A percentile compares a stretch with the other conserved stretches of the same genome.
Evolutionary conservation across 1,284 basidiomycete genomes (phyloP).

Genomic region (Dichomitus squalens): DNA sequence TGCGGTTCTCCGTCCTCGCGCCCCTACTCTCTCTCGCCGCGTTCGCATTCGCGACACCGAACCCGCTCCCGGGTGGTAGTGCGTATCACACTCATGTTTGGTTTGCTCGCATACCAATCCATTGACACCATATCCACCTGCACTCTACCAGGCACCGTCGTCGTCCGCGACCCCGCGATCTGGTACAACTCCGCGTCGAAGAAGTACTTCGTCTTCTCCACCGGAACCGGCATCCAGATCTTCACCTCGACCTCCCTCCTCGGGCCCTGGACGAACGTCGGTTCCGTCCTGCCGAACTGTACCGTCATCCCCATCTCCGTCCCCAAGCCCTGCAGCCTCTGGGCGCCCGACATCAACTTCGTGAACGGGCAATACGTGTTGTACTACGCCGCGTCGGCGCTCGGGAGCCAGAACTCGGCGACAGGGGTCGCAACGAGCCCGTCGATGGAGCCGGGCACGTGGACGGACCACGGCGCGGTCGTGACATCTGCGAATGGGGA

Average conservation of each 20-base stretch:
- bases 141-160: background rate
- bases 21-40: background rate
- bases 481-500: slow-evolving; percentile 31
- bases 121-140: background rate
- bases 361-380: slow-evolving; percentile 26
- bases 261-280: slow-evolving; percentile 16
- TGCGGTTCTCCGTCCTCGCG: background rate
- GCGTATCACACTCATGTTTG: background rate
- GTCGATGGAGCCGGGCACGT: slow-evolving; percentile 36
- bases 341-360: slow-evolving; percentile 20
- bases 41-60: slow-evolving; percentile 6
- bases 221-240: slow-evolving; percentile 1
- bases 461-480: slow-evolving; percentile 37
- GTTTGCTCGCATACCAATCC: no score
- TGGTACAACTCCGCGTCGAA: slow-evolving; percentile 3
- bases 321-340: slow-evolving; percentile 8
- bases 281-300: slow-evolving; percentile 16
- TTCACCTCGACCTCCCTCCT: slow-evolving; percentile 1
- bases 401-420: slow-evolving; percentile 35
- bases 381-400: slow-evolving; percentile 36
- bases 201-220: slow-evolving; percentile 15
- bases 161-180: slow-evolving; percentile 9
- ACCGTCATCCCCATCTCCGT: slow-evolving; percentile 9
- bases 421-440: slow-evolving; percentile 37
- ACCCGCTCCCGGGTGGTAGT: slow-evolving; percentile 7